Evolutionary conservation across 768 basidiomycete species (phyloP).

Genomic region (Fomitopsis serialis): DNA sequence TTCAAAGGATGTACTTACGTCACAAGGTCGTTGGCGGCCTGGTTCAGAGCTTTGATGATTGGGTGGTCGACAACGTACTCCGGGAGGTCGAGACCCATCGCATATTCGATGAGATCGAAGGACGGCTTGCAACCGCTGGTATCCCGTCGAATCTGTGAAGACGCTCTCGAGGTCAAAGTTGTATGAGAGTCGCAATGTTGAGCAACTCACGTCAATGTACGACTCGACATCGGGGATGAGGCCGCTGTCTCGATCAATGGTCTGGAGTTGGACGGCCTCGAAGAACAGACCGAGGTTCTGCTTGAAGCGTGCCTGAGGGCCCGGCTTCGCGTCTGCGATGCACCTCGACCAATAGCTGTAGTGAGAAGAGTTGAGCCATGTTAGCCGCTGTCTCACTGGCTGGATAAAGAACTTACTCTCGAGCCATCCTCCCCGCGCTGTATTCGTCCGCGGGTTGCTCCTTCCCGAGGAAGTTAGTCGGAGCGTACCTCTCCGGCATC

Average conservation of each 20-base stretch:
- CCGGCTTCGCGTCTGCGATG: slow-evolving; percentile 52
- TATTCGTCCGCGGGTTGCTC: slow-evolving; percentile 24
- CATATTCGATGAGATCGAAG: slow-evolving; percentile 76
- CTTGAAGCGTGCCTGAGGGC: slow-evolving; percentile 64
- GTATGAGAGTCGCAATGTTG: background rate
- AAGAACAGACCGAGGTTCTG: slow-evolving; percentile 75
- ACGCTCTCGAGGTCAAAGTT: background rate
- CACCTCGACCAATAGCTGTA: slow-evolving; percentile 64
- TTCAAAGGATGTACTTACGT: slow-evolving; percentile 24
- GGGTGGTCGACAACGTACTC: slow-evolving; percentile 76
- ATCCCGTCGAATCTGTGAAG: slow-evolving; percentile 50
- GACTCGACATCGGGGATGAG: slow-evolving; percentile 68
- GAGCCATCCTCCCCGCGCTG: slow-evolving; percentile 62
- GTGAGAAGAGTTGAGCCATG: slow-evolving; percentile 8
- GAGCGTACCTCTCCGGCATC: slow-evolving; percentile 52
- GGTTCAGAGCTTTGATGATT: slow-evolving; percentile 53
- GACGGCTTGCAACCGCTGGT: slow-evolving; percentile 76
- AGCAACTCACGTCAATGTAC: slow-evolving; percentile 43
- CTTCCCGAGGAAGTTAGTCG: slow-evolving; percentile 16
- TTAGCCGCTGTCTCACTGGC: background rate
- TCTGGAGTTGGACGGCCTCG: slow-evolving; percentile 68
- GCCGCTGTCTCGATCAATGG: slow-evolving; percentile 51
- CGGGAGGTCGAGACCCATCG: slow-evolving; percentile 68
- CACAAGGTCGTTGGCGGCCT: slow-evolving; percentile 74
- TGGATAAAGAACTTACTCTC: slow-evolving; percentile 37